These are phyloP conservation scores for Angophora floribunda DNA, from an alignment of 345 rosid genomes.

Conservation along the genomic window DNA sequence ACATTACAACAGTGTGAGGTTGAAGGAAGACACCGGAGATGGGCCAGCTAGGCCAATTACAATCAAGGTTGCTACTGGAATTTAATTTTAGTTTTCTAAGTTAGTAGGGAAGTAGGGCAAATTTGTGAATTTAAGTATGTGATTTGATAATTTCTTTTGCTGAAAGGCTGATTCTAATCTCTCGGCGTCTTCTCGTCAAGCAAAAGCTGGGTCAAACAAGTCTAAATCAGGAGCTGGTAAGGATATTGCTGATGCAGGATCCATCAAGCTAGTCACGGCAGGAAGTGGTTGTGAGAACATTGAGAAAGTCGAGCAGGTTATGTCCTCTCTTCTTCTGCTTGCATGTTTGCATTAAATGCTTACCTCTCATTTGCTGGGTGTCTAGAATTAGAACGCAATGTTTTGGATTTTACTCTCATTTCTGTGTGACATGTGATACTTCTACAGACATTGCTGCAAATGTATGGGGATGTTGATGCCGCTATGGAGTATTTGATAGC, in stretches of 20 bases:
- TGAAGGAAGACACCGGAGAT: too few species aligned
- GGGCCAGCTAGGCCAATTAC: too few species aligned
- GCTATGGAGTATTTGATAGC: constrained; percentile 76
- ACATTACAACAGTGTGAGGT: too few species aligned
- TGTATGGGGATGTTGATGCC: constrained; percentile 70
- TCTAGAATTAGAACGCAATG: not conserved
- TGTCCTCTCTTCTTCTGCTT: not conserved
- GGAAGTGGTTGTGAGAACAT: constrained; percentile 62
- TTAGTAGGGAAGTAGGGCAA: not conserved
- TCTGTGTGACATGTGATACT: not conserved
- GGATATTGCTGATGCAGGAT: constrained; percentile 25
- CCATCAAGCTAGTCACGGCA: constrained; percentile 63
- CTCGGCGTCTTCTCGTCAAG: constrained; percentile 59
- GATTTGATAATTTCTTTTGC: constrained; percentile 6
- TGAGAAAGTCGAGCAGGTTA: constrained; percentile 59
- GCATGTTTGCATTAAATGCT: not conserved
- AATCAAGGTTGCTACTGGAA: too few species aligned
- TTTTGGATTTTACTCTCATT: not conserved
- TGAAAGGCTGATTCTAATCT: constrained; percentile 89
- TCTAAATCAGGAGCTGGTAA: constrained; percentile 21
- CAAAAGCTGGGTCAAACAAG: constrained; percentile 36
- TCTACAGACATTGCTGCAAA: constrained; percentile 72
- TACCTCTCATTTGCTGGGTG: not conserved
- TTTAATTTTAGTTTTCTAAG: too few species aligned
- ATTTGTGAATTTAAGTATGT: not conserved